Evolutionary conservation across 2,329 filamentous ascomycete genomes (phyloP).

Genomic region (Diaporthe destruens): DNA sequence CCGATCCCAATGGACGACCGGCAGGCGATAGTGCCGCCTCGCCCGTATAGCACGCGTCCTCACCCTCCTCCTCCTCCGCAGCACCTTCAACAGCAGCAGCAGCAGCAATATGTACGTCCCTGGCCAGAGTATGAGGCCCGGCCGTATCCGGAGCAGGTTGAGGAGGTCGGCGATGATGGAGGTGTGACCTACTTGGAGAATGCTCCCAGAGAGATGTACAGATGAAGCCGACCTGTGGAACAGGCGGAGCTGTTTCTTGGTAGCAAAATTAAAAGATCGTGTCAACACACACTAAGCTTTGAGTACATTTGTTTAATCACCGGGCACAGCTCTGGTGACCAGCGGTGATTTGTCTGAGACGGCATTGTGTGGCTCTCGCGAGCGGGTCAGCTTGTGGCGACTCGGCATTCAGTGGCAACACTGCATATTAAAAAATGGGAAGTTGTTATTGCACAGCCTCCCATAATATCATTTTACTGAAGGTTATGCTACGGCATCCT

Average conservation of each 20-base stretch:
- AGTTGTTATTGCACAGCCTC: too few relatives aligned
- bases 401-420: background rate
- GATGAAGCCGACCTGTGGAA: slow-evolving; percentile 19
- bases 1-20: slow-evolving; percentile 51
- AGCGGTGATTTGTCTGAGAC: background rate
- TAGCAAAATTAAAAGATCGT: slow-evolving; percentile 1
- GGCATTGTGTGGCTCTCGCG: background rate
- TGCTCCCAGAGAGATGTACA: slow-evolving; percentile 37
- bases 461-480: too few relatives aligned
- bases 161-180: slow-evolving; percentile 51
- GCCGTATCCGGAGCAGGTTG: slow-evolving; percentile 32
- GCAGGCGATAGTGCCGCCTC: slow-evolving; percentile 48
- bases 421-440: too few relatives aligned
- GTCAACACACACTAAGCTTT: background rate
- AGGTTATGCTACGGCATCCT: too few relatives aligned
- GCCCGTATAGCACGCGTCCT: slow-evolving; percentile 53
- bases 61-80: background rate
- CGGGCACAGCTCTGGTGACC: background rate
- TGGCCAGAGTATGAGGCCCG: slow-evolving; percentile 40
- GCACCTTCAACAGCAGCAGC: slow-evolving; percentile 24
- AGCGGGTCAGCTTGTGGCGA: background rate
- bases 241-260: background rate
- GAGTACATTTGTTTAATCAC: background rate
- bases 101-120: slow-evolving; percentile 39
- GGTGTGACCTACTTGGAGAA: slow-evolving; percentile 44